Conservation (phyloP, 768 basidiomycete genomes). For the Macrolepiota dolichaula region DNA sequence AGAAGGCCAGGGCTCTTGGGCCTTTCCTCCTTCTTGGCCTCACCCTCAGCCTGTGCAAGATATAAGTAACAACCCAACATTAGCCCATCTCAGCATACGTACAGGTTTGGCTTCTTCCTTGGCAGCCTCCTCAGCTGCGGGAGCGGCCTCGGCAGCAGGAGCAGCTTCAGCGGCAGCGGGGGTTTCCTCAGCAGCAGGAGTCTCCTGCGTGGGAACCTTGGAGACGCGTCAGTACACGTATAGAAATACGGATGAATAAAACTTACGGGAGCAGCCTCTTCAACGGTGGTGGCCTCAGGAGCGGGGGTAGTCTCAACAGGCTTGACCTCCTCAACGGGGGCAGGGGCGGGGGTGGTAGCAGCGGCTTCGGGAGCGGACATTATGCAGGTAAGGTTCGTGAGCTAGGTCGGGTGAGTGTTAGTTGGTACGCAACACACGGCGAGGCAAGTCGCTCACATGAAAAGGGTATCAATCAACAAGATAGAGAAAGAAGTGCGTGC, state of each 20-base stretch:
- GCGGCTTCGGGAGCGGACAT: conserved; percentile 77
- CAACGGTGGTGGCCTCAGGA: conserved; percentile 25
- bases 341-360: conserved; percentile 35
- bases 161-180: conserved; percentile 20
- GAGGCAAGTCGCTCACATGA: conserved; percentile 48
- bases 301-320: conserved; percentile 30
- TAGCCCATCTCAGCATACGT: conserved; percentile 14
- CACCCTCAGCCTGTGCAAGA: conserved; percentile 39
- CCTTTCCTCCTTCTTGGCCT: conserved; percentile 71
- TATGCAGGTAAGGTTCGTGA: conserved; percentile 62
- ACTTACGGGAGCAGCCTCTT: conserved; percentile 47
- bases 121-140: conserved; percentile 25
- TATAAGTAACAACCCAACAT: conserved; percentile 8
- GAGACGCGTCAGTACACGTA: conserved; percentile 1
- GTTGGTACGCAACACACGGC: too few relatives aligned
- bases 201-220: conserved; percentile 27
- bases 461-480: conserved; percentile 53
- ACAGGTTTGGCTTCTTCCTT: conserved; percentile 43
- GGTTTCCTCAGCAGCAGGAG: conserved; percentile 17
- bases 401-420: conserved; percentile 30
- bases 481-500: conserved; percentile 50
- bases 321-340: conserved; percentile 44
- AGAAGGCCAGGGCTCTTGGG: conserved; percentile 80
- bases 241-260: neutral
- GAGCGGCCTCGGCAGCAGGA: conserved; percentile 19